These are phyloP conservation scores for Mycocentrospora acerina DNA, from an alignment of 2,329 filamentous ascomycete genomes.

Conservation along the genomic window DNA sequence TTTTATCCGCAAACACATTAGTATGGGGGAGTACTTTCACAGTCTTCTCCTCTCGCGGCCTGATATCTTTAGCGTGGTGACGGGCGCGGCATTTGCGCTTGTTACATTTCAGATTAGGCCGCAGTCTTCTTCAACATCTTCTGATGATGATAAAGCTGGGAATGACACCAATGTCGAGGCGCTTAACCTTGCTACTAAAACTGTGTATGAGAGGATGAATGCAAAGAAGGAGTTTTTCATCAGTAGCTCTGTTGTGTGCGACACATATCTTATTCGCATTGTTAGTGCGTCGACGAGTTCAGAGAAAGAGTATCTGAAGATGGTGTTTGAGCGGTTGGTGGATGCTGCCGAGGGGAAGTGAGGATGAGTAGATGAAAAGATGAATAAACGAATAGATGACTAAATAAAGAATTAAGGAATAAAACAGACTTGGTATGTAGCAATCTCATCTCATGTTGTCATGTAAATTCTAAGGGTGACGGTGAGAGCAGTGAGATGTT, in stretches of 20 bases:
- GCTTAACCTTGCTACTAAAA: constrained; percentile 68
- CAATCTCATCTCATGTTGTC: no score
- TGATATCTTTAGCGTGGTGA: constrained; percentile 76
- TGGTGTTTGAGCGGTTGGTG: constrained; percentile 74
- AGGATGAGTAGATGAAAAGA: no score
- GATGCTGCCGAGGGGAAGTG: constrained; percentile 58
- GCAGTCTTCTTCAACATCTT: constrained; percentile 5
- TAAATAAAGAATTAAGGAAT: no score
- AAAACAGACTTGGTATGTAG: no score
- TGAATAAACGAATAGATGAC: no score
- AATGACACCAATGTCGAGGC: constrained; percentile 40
- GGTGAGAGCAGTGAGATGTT: no score
- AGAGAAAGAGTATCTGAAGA: constrained; percentile 70
- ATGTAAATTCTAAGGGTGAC: no score
- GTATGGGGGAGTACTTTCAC: constrained; percentile 70
- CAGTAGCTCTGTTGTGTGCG: constrained; percentile 73
- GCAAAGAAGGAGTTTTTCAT: constrained; percentile 76
- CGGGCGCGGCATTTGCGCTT: constrained; percentile 74
- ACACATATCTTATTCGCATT: constrained; percentile 76
- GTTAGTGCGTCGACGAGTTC: constrained; percentile 71
- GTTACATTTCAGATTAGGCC: constrained; percentile 69
- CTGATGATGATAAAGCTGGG: no score
- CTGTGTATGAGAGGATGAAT: constrained; percentile 75
- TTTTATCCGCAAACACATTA: constrained; percentile 70
- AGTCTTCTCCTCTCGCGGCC: constrained; percentile 57